Conservation (phyloP, 2,329 filamentous ascomycete genomes). For the Lanzia echinophila region DNA sequence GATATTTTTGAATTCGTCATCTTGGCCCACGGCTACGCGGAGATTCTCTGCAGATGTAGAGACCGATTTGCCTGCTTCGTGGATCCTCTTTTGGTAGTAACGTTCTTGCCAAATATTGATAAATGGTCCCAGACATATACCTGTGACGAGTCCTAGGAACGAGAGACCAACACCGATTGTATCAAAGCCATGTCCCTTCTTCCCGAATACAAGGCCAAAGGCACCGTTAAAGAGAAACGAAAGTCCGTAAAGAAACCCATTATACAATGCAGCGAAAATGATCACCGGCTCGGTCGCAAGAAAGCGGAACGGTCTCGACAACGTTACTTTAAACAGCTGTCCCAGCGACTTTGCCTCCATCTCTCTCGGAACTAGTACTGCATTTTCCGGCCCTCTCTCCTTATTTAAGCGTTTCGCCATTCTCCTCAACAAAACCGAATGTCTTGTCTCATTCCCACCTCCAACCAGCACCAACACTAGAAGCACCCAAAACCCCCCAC, state of each 20-base stretch:
- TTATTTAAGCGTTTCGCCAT: conserved; percentile 1
- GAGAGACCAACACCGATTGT: conserved; percentile 35
- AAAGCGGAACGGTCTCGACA: conserved; percentile 42
- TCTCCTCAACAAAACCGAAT: conserved; percentile 8
- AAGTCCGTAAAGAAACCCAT: conserved; percentile 52
- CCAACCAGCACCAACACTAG: conserved; percentile 4
- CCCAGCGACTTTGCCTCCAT: conserved; percentile 5
- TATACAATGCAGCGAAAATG: conserved; percentile 54
- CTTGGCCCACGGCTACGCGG: neutral
- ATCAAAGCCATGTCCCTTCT: conserved; percentile 36
- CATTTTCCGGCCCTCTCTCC: neutral
- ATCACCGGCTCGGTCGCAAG: conserved; percentile 53
- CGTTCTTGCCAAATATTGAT: conserved; percentile 35
- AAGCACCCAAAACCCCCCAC: conserved; percentile 14
- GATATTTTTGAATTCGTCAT: conserved; percentile 27
- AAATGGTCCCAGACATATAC: conserved; percentile 35
- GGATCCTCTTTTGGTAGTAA: conserved; percentile 37
- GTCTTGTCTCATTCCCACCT: conserved; percentile 10
- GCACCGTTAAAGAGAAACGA: conserved; percentile 35
- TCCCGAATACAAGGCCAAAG: conserved; percentile 41
- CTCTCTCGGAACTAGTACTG: neutral
- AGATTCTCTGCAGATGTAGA: neutral
- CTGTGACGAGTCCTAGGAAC: conserved; percentile 33
- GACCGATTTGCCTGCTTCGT: conserved; percentile 19
- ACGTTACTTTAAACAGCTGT: conserved; percentile 7